Evolutionary conservation across 208 protist species (phyloP), one percentile per base, ranked within the genome.

Genomic region (Leishmania aethiopica): DNA sequence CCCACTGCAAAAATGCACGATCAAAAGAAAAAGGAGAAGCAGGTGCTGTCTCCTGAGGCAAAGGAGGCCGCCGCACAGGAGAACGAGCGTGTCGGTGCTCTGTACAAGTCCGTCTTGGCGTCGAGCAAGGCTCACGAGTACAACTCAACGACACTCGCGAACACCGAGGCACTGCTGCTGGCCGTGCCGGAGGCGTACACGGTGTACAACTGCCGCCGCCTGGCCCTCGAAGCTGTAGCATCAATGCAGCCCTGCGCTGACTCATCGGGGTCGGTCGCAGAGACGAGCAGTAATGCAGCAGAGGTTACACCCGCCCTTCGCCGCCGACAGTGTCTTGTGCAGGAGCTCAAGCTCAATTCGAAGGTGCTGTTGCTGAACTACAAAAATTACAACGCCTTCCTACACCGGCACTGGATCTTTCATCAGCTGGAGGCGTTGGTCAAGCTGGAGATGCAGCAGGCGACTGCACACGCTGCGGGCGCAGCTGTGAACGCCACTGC

Each of bases 311-410:
- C 37, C 6, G 40, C 15, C 19, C 25, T 64, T 32, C 32, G 57
- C 0, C 47, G 62, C 11, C 66, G 74, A 51, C 55, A 83, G 77
- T 84, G 70, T 79, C 72, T 98, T 22, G 67, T 73, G 22, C 76
- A 90, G 28, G 94, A 98, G 83, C 80, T 97, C 77, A 85, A 89
- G 71, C 78, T 94, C 15, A 97, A 93, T 74, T 85, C 88, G 0
- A 75, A 59, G 35, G 87, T 96, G n/a, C 53, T 98, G 3, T 53
- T 89, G 53, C 79, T 89, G 19, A 92, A 98, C 71, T 92, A 89
- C 86, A 98, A 98, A 64, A 91, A 90, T 66, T 98, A 98, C 84
- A 88, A 84, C n/a, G 94, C 95, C 28, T 98, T 97, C 90, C 76
- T 91, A 32, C 94, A 98, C 78, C 84, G 95, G 0, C 85, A 91